Conservation (phyloP, 352 stramenopile genomes). For the Globisporangium cylindrosporum region DNA sequence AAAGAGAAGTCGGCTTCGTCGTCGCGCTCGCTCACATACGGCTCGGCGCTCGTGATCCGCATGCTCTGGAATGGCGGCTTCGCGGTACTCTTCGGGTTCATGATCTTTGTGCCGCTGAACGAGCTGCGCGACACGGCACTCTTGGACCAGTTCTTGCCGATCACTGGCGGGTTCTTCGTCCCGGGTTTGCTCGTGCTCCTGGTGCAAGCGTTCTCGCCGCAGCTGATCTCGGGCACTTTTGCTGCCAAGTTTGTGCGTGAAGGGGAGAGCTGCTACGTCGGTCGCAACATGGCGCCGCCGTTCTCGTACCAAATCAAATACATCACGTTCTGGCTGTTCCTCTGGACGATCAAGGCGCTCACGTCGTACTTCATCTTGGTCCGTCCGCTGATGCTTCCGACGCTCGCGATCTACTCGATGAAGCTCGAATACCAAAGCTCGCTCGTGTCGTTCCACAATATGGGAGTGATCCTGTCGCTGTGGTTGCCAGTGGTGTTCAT, state of each 20-base stretch:
- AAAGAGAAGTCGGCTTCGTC: conserved; percentile 46
- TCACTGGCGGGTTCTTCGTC: conserved; percentile 42
- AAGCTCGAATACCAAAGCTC: conserved; percentile 63
- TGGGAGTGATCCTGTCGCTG: conserved; percentile 61
- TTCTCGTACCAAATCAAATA: conserved; percentile 65
- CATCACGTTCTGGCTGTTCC: conserved; percentile 54
- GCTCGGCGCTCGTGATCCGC: conserved; percentile 39
- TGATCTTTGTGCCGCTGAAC: conserved; percentile 62
- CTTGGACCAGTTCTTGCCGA: conserved; percentile 39
- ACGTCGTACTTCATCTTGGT: conserved; percentile 71
- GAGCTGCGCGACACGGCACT: conserved; percentile 42
- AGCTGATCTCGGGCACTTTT: conserved; percentile 52
- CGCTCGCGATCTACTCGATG: conserved; percentile 72
- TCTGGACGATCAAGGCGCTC: conserved; percentile 54
- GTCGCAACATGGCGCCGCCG: conserved; percentile 59
- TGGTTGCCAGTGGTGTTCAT: conserved; percentile 70
- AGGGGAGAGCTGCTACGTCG: conserved; percentile 68
- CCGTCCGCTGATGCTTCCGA: conserved; percentile 59
- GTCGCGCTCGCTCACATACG: conserved; percentile 63
- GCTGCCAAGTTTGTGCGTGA: conserved; percentile 71
- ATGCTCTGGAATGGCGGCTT: conserved; percentile 68
- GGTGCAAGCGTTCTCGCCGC: conserved; percentile 46
- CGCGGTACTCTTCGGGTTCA: conserved; percentile 46
- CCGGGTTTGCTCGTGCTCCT: conserved; percentile 54
- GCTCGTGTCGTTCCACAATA: conserved; percentile 71